A percentile compares a stretch with the other conserved stretches of the same genome.
These are phyloP conservation scores for Penicillium bialowiezense DNA, from an alignment of 495 filamentous ascomycete species.

Conservation along the genomic window DNA sequence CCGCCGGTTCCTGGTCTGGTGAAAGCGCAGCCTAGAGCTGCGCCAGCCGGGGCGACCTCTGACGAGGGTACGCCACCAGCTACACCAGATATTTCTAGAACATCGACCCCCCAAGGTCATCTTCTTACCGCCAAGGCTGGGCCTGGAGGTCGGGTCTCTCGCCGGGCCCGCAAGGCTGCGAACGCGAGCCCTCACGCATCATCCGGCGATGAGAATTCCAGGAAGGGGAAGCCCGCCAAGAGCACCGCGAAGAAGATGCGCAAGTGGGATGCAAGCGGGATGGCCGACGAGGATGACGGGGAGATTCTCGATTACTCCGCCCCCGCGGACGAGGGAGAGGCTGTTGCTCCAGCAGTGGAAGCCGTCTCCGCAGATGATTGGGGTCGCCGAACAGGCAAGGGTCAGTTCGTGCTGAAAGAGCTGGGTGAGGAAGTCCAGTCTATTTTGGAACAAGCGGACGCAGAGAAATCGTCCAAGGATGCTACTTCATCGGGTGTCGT, in stretches of 20 bases:
- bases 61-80: constrained; percentile 58
- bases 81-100: constrained; percentile 76
- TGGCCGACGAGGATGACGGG: constrained; percentile 82
- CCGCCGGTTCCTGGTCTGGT: constrained; percentile 55
- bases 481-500: constrained; percentile 60
- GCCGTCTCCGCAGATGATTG: constrained; percentile 73
- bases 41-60: constrained; percentile 42
- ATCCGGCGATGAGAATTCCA: constrained; percentile 75
- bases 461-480: constrained; percentile 52
- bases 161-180: constrained; percentile 76
- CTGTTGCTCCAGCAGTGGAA: constrained; percentile 59
- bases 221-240: constrained; percentile 57
- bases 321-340: constrained; percentile 48
- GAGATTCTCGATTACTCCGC: constrained; percentile 83
- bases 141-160: constrained; percentile 70
- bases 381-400: constrained; percentile 81
- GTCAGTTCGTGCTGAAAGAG: constrained; percentile 91
- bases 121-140: constrained; percentile 69
- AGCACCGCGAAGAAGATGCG: constrained; percentile 73
- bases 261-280: constrained; percentile 86
- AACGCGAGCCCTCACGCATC: constrained; percentile 65
- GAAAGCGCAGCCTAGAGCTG: constrained; percentile 52
- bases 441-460: constrained; percentile 70
- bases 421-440: constrained; percentile 90
- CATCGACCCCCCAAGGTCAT: constrained; percentile 66